These are phyloP conservation scores for Colletotrichum tofieldiae DNA, from an alignment of 2,329 filamentous ascomycete species.

Conservation along the genomic window DNA sequence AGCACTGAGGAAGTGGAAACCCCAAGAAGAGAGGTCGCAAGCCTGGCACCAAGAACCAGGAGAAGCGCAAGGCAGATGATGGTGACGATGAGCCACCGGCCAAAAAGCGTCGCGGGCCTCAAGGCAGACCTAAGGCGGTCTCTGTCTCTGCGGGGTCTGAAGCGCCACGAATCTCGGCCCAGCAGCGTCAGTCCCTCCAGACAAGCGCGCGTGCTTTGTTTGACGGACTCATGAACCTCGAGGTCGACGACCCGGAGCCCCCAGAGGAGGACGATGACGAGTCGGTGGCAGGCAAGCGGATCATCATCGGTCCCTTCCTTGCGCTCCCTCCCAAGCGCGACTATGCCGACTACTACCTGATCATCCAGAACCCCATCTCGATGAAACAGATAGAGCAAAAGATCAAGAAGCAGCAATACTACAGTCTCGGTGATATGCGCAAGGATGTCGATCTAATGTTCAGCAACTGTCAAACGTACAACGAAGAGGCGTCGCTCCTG, in stretches of 20 bases:
- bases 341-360: conserved; percentile 95
- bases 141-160: conserved; percentile 48
- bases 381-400: conserved; percentile 96
- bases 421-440: conserved; percentile 83
- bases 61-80: conserved; percentile 91
- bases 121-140: conserved; percentile 74
- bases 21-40: conserved; percentile 91
- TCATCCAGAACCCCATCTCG: conserved; percentile 93
- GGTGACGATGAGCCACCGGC: conserved; percentile 83
- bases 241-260: conserved; percentile 80
- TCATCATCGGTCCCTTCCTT: conserved; percentile 95
- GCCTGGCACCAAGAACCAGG: conserved; percentile 75
- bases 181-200: conserved; percentile 84
- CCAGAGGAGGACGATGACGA: conserved; percentile 71
- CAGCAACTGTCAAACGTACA: conserved; percentile 94
- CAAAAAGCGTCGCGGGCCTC: conserved; percentile 83
- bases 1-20: conserved; percentile 84
- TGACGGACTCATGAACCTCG: conserved; percentile 85
- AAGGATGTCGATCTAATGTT: conserved; percentile 89
- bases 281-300: conserved; percentile 75
- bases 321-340: conserved; percentile 90
- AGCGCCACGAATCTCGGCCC: conserved; percentile 69
- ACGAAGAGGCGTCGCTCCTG: conserved; percentile 93
- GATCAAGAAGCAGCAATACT: conserved; percentile 97
- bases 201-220: conserved; percentile 83